Base-by-base conservation (phyloP, 139 green algal genomes). In the Chlamydomonas eustigma region DNA sequence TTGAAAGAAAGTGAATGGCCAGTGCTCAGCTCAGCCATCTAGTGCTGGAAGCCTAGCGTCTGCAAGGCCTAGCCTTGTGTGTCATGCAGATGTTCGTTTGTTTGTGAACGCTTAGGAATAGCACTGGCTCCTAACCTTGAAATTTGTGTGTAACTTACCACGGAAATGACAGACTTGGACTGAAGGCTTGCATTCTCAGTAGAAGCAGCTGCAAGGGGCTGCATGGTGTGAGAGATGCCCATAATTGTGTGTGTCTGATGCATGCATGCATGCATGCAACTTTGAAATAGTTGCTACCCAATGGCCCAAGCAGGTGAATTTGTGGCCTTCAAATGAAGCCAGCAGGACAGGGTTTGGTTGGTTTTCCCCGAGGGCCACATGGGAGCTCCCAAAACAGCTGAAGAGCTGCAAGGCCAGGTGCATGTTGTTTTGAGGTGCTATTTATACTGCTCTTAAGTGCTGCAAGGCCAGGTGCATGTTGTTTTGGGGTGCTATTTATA, bases 331-430 rank as follows among this genome's bases (percentile, higher is more conserved):
- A 3, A 8, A 50, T 25, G 76, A 81, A 33, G 34, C 24, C 5
- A 64, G 74, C 5, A 52, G 80, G 28, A 74, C 73, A 2, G 84
- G 84, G 24, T 82, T 84, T 51, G 84, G 84, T 39, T 89, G 84
- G 84, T 83, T 85, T 51, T 71, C 31, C 28, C 84, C 84, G 0
- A 39, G 37, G 1, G 38, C 39, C 4, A 69, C 75, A 6, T 89
- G 74, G 73, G 64, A 66, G n/a, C 64, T 86, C 78, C 80, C 84
- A 1, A 73, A 68, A 31, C 76, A 31, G 2, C 69, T 83, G 50
- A 65, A 52, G 22, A 80, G 74, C 3, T 85, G 51, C 44, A 63
- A 77, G 22, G 44, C 76, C 0, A 76, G 80, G 79, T 84, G 79
- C n/a, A n/a, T n/a, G n/a, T n/a, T n/a, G n/a, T n/a, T n/a, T n/a